Evolutionary conservation across 1,284 basidiomycete genomes (phyloP), one percentile per base, ranked within the genome.

Genomic region (Takashimella koratensis): DNA sequence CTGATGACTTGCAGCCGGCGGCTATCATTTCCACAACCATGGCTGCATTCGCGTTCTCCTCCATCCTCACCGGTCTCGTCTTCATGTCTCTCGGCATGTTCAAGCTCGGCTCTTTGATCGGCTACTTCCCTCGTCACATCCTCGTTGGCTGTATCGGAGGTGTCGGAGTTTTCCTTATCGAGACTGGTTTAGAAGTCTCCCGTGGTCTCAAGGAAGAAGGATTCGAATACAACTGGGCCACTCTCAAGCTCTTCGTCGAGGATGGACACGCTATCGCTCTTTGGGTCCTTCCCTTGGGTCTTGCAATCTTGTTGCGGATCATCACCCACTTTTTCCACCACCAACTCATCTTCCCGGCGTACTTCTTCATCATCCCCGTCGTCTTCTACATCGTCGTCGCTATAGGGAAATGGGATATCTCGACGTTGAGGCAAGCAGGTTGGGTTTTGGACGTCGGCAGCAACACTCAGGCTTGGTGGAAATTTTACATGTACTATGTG

Each of bases 91-190:
- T 96, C n/a, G 95, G 95, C 16, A 82, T 82, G 11, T 82, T 96
- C 54, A 84, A 84, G 24, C 80, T 98, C 5, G 95, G 95, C 4
- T 81, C 84, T 4, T 76, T 98, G 26, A 87, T 97, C 52, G 93
- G 94, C 0, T 98, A 98, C 77, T 98, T 98, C 77, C 95, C 95
- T 11, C 81, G 95, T 6, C 94, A 97, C 72, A 97, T 98, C 68
- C 81, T 95, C 8, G 89, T 96, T 11, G 92, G 92, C 80, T 88
- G 93, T 68, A 98, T 98, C 43, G 95, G 95, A 11, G 95, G 95
- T 22, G 91, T 98, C 22, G 95, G 95, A 12, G 84, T 88, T 13
- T 98, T 98, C 75, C 79, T 98, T 41, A 83, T 95, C 48, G 80
- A 87, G 65, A 96, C 91, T 1, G 92, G 91, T 3, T 78, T 97